Base-by-base conservation (phyloP, 192 early-diverging fungal genomes). In the Backusella tuberculispora region DNA sequence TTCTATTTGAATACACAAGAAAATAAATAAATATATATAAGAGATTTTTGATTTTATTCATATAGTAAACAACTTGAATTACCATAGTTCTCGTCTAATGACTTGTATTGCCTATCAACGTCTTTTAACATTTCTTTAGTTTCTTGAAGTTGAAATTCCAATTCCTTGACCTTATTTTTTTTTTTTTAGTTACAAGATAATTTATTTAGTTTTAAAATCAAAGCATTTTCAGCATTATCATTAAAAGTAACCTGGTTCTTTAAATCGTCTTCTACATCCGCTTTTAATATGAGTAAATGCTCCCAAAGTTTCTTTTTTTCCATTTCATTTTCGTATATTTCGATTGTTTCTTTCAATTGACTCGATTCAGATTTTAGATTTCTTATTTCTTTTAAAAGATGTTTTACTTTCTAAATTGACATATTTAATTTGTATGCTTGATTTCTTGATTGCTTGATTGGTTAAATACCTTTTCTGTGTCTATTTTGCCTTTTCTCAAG, bases 61-160 rank as follows among this genome's bases (percentile, higher is more conserved):
- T 1, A 26, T 5, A 26, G 7, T 60, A 24, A 10, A 60, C 10
- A 60, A 24, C 1, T 29, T 69, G 34, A 6, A 15, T 69, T 29
- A 69, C 68, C 68, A 69, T 69, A 42, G 5, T 29, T 69, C 26
- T 24, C 24, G 46, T 47, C 45, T 47, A 69, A 37, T 46, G 42
- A 21, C 43, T 69, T 69, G 10, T 46, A 26, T 47, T 69, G 38
- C 14, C 24, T 1, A 46, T 69, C 26, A 24, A 21, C 44, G 2
- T 69, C 29, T 69, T 21, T 29, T 45, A 29, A 45, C 21, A 19
- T 46, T 43, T 45, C 17, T 46, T 21, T 42, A 46, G 67, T 24
- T 29, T 45, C n/a, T 44, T 69, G 41, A 12, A 45, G 67, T 14
- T 69, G 44, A n/a, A 69, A 46, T 24, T 69, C 67, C 9, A 43